phyloP scores from a whole-genome alignment of 2,329 filamentous ascomycete genomes.

The Aspergillus pseudoglaucus region DNA sequence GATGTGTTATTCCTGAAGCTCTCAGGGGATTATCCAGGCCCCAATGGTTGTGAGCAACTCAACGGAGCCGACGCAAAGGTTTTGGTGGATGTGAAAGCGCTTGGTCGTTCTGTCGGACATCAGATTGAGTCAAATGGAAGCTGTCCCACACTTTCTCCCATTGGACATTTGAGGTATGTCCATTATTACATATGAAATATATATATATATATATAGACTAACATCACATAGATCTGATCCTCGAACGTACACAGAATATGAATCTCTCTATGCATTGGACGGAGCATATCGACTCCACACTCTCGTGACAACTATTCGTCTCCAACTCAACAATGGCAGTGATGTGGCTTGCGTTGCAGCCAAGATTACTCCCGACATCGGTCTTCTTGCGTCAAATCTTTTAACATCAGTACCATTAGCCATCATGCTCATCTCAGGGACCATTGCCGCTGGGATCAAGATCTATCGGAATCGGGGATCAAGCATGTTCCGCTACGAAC shows the following conservation, averaged over 20 bases:
- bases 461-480: background rate
- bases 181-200: background rate
- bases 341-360: constrained; percentile 4
- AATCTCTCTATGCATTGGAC: constrained; percentile 3
- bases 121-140: background rate
- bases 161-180: background rate
- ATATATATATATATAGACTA: background rate
- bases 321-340: constrained; percentile 3
- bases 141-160: background rate
- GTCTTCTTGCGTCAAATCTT: background rate
- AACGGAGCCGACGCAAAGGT: background rate
- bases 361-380: constrained; percentile 9
- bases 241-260: constrained; percentile 5
- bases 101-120: background rate
- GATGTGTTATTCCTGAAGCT: background rate
- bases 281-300: constrained; percentile 3
- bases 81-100: background rate
- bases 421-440: constrained; percentile 6
- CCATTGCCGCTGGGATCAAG: background rate
- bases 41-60: background rate
- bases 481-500: constrained; percentile 8
- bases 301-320: constrained; percentile 4
- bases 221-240: constrained; percentile 1
- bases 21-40: background rate
- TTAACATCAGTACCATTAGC: constrained; percentile 2